Evolutionary conservation across 2,329 filamentous ascomycete species (phyloP).

Genomic region (Trichophyton benhamiae): DNA sequence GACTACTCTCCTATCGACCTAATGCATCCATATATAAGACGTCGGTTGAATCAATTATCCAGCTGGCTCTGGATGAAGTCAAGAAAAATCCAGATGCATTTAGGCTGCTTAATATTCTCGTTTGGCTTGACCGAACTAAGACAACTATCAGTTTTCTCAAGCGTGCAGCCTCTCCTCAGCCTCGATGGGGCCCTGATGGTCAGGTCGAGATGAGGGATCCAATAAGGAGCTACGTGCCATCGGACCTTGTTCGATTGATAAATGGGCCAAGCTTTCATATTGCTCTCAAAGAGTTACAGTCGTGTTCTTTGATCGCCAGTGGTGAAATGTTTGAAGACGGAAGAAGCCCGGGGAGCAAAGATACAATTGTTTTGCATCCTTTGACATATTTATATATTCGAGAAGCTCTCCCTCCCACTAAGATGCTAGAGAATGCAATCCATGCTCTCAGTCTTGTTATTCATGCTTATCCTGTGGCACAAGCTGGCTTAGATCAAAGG

Average conservation of each 20-base stretch:
- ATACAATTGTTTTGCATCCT: constrained; percentile 5
- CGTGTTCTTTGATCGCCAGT: constrained; percentile 3
- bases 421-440: constrained; percentile 1
- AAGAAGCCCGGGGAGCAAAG: background rate
- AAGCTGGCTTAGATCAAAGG: constrained; percentile 4
- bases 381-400: constrained; percentile 5
- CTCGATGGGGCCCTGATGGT: constrained; percentile 1
- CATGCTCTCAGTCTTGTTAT: constrained; percentile 5
- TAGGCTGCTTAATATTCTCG: constrained; percentile 5
- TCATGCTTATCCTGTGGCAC: constrained; percentile 2
- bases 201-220: background rate
- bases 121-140: constrained; percentile 7
- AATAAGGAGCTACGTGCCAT: background rate
- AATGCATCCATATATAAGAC: constrained; percentile 4
- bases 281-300: constrained; percentile 1
- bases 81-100: constrained; percentile 3
- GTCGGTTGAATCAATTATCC: constrained; percentile 5
- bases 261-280: constrained; percentile 1
- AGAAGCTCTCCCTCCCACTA: background rate
- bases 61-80: constrained; percentile 3
- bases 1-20: background rate
- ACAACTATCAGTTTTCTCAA: constrained; percentile 5
- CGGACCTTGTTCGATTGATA: constrained; percentile 1
- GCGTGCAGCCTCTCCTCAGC: constrained; percentile 1
- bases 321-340: background rate